Conservation (phyloP, 2,329 filamentous ascomycete genomes). For the Cryphonectria japonica region DNA sequence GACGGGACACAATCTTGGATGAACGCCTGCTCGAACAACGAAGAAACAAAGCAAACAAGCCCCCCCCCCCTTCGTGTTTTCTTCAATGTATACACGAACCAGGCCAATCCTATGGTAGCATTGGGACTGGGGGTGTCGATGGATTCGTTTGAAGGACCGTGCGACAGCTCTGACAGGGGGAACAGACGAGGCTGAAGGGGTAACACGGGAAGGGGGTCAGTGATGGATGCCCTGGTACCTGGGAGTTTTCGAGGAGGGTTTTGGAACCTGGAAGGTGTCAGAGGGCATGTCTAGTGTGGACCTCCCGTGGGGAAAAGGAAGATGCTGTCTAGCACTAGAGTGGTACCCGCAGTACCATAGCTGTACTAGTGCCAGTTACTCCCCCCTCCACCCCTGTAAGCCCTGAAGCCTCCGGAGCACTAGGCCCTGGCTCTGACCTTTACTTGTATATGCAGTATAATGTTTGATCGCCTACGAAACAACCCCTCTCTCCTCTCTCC, state of each 20-base stretch:
- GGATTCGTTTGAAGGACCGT: background rate
- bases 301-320: slow-evolving; percentile 10
- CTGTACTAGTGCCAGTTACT: too few relatives aligned
- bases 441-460: background rate
- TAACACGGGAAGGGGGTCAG: background rate
- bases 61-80: background rate
- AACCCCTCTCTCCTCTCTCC: background rate
- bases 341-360: background rate
- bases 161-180: slow-evolving; percentile 10
- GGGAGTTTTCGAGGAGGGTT: slow-evolving; percentile 5
- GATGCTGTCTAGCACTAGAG: background rate
- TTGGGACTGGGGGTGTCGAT: background rate
- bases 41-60: background rate
- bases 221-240: background rate
- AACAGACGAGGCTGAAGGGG: slow-evolving; percentile 16
- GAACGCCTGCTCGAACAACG: background rate
- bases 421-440: slow-evolving; percentile 9
- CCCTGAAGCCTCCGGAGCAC: background rate
- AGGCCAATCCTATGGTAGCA: slow-evolving; percentile 1
- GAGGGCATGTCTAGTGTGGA: slow-evolving; percentile 19
- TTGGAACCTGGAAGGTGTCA: slow-evolving; percentile 17
- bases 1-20: background rate
- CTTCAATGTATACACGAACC: too few relatives aligned
- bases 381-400: background rate
- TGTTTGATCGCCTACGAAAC: slow-evolving; percentile 6